A percentile compares a stretch with the other conserved stretches of the same genome.
These are phyloP conservation scores for Penicillium sp. DNA, from an alignment of 2,329 filamentous ascomycete genomes.

Conservation along the genomic window DNA sequence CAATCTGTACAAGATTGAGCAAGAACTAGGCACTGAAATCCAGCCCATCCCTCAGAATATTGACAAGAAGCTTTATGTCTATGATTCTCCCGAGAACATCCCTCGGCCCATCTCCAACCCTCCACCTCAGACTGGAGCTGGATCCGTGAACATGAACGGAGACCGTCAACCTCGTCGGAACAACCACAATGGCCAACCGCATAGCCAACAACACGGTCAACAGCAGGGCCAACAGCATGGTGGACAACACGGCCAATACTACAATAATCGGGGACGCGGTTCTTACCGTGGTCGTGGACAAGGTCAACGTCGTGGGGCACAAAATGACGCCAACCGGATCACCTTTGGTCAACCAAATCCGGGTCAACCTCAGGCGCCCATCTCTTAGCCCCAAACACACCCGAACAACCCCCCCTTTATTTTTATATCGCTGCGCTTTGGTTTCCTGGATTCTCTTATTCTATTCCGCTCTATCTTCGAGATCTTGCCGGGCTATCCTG, in stretches of 20 bases:
- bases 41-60: constrained; percentile 92
- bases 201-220: constrained; percentile 26
- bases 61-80: constrained; percentile 97
- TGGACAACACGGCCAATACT: constrained; percentile 34
- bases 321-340: constrained; percentile 33
- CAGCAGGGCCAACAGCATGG: constrained; percentile 20
- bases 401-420: no score
- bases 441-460: not conserved
- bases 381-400: constrained; percentile 24
- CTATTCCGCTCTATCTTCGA: not conserved
- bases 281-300: constrained; percentile 47
- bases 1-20: constrained; percentile 98
- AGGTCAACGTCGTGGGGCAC: constrained; percentile 42
- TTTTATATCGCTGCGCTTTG: not conserved
- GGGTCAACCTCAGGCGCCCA: constrained; percentile 33
- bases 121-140: constrained; percentile 30
- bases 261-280: constrained; percentile 41
- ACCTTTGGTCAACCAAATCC: constrained; percentile 29
- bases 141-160: constrained; percentile 25
- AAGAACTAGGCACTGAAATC: constrained; percentile 95
- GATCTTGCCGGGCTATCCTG: constrained; percentile 1
- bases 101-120: constrained; percentile 72
- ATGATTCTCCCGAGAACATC: constrained; percentile 93
- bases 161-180: constrained; percentile 38
- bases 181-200: constrained; percentile 28